Evolutionary conservation across 306 rosid genomes (phyloP).

Genomic region (Myrica gale): DNA sequence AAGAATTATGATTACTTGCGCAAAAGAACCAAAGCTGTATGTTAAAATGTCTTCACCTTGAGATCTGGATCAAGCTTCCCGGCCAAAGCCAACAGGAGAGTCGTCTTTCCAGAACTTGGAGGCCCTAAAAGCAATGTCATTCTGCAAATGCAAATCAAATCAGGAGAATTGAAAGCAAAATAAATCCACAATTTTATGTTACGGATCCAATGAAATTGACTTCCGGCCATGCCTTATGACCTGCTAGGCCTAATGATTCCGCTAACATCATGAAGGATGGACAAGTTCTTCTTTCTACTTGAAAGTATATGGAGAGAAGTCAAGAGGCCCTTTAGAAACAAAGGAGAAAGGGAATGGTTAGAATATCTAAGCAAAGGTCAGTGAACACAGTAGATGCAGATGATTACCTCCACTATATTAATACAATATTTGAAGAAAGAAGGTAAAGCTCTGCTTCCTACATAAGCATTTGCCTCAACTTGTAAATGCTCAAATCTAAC

Average conservation of each 20-base stretch:
- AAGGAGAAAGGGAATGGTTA: conserved; percentile 12
- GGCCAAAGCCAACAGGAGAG: conserved; percentile 47
- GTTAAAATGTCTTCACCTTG: conserved; percentile 20
- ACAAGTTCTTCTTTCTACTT: conserved; percentile 33
- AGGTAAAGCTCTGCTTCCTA: conserved; percentile 72
- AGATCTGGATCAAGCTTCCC: conserved; percentile 45
- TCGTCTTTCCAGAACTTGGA: conserved; percentile 56
- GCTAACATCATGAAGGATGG: conserved; percentile 57
- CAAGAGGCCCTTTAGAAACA: conserved; percentile 26
- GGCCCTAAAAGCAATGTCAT: conserved; percentile 55
- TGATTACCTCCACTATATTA: conserved; percentile 40
- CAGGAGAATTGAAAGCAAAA: background rate
- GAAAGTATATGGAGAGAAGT: conserved; percentile 31
- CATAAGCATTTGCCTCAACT: conserved; percentile 61
- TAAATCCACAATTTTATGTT: background rate
- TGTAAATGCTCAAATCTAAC: conserved; percentile 62
- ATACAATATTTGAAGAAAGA: conserved; percentile 40
- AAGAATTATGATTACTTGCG: background rate
- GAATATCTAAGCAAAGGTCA: background rate
- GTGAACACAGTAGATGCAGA: background rate
- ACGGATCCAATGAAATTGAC: background rate
- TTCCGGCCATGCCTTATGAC: conserved; percentile 1
- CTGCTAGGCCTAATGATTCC: conserved; percentile 75
- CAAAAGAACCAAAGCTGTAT: background rate
- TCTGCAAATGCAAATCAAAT: conserved; percentile 25